Percentiles rank a stretch among this genome's conserved stretches.
Evolutionary conservation across 2,329 filamentous ascomycete genomes (phyloP).

Genomic region (Arthroderma sp.): DNA sequence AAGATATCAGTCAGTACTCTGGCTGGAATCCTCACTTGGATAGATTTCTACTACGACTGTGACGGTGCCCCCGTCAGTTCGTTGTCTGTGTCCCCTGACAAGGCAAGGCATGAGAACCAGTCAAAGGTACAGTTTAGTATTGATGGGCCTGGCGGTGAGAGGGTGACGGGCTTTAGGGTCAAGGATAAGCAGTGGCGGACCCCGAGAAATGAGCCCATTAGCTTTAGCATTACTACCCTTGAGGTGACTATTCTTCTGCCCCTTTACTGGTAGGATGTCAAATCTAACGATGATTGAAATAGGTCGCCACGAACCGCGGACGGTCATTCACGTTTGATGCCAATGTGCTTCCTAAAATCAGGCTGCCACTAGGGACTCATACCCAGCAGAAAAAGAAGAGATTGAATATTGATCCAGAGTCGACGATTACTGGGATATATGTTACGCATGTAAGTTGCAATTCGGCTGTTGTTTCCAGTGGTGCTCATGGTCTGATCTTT

Average conservation of each 20-base stretch:
- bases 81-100: not conserved
- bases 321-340: conserved; percentile 15
- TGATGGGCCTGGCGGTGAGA: conserved; percentile 16
- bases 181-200: conserved; percentile 9
- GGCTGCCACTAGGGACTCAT: conserved; percentile 8
- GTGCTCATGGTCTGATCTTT: not conserved
- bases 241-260: not conserved
- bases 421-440: conserved; percentile 17
- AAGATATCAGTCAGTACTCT: conserved; percentile 15
- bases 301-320: conserved; percentile 16
- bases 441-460: conserved; percentile 15
- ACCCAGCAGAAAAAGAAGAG: conserved; percentile 10
- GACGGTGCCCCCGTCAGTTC: not conserved
- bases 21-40: conserved; percentile 11
- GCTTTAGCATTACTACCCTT: not conserved
- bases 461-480: not conserved
- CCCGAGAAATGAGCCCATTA: not conserved
- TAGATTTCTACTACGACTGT: conserved; percentile 15
- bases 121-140: conserved; percentile 14
- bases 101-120: not conserved
- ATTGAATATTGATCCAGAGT: conserved; percentile 10
- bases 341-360: conserved; percentile 14
- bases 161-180: conserved; percentile 12
- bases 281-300: not conserved
- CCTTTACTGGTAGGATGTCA: not conserved